phyloP scores from a whole-genome alignment of 1,284 basidiomycete species.

The Malassezia caprae region DNA sequence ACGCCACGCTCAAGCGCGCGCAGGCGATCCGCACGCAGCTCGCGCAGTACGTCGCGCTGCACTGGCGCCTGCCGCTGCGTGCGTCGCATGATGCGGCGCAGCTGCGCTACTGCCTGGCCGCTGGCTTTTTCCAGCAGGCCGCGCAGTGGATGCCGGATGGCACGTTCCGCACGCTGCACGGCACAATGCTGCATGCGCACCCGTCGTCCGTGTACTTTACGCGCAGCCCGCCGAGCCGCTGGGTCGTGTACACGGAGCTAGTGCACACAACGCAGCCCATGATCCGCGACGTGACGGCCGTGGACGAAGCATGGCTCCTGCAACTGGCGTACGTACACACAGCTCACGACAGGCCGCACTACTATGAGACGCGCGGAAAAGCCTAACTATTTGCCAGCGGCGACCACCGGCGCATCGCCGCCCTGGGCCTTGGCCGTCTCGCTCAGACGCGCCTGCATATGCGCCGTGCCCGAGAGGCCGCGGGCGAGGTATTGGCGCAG shows the following conservation, averaged over 20 bases:
- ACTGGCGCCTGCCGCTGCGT: slow-evolving; percentile 9
- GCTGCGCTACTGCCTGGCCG: slow-evolving; percentile 71
- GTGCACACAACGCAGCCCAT: slow-evolving; percentile 81
- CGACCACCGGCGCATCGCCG: background rate
- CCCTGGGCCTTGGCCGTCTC: background rate
- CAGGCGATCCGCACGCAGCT: slow-evolving; percentile 84
- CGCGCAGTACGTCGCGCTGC: slow-evolving; percentile 70
- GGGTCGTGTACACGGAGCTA: slow-evolving; percentile 91
- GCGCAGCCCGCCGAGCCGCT: slow-evolving; percentile 67
- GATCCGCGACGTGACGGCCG: slow-evolving; percentile 54
- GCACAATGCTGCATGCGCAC: slow-evolving; percentile 64
- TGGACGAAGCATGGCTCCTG: slow-evolving; percentile 51
- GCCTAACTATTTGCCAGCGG: background rate
- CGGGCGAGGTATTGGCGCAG: slow-evolving; percentile 31
- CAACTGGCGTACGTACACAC: slow-evolving; percentile 50
- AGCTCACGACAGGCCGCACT: slow-evolving; percentile 11
- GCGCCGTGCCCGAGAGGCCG: slow-evolving; percentile 23
- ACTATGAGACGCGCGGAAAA: slow-evolving; percentile 5
- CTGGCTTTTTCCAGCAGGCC: slow-evolving; percentile 86
- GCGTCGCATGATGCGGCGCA: slow-evolving; percentile 55
- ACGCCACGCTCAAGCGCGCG: slow-evolving; percentile 80
- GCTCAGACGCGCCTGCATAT: slow-evolving; percentile 4
- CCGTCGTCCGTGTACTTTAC: slow-evolving; percentile 91
- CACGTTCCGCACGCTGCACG: slow-evolving; percentile 74
- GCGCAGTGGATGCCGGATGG: slow-evolving; percentile 80